phyloP scores from a whole-genome alignment of 768 basidiomycete genomes.

The Rhodotorula sphaerocarpa region DNA sequence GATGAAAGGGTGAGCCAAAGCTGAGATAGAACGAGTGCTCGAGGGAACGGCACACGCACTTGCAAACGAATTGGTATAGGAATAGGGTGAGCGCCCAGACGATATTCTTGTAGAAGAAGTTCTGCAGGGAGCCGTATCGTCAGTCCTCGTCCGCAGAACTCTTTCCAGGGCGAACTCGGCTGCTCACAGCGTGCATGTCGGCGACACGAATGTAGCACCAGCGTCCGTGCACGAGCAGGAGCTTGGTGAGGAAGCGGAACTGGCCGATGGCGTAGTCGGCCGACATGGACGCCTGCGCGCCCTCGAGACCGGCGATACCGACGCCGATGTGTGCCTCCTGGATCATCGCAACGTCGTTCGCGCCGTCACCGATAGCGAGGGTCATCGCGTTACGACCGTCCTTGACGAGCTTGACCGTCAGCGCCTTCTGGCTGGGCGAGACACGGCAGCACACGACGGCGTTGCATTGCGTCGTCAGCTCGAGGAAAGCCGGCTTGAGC shows the following conservation, averaged over 20 bases:
- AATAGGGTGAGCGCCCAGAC: slow-evolving; percentile 90
- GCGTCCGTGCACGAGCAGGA: slow-evolving; percentile 85
- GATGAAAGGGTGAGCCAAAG: background rate
- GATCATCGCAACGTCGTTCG: slow-evolving; percentile 99
- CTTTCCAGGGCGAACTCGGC: background rate
- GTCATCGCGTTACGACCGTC: slow-evolving; percentile 95
- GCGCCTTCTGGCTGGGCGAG: slow-evolving; percentile 94
- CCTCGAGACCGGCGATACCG: slow-evolving; percentile 85
- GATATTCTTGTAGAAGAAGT: slow-evolving; percentile 92
- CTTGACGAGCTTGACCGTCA: slow-evolving; percentile 90
- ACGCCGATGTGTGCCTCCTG: slow-evolving; percentile 98
- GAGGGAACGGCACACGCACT: slow-evolving; percentile 51
- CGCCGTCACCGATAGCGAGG: slow-evolving; percentile 85
- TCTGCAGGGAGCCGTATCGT: slow-evolving; percentile 45
- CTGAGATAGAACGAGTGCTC: too few relatives aligned
- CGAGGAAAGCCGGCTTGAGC: slow-evolving; percentile 78
- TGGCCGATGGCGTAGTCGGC: slow-evolving; percentile 98
- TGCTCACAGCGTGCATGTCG: slow-evolving; percentile 56
- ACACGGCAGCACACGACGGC: slow-evolving; percentile 98
- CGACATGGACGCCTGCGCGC: slow-evolving; percentile 97
- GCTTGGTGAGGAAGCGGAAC: slow-evolving; percentile 80
- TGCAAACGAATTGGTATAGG: slow-evolving; percentile 86
- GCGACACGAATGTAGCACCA: slow-evolving; percentile 96
- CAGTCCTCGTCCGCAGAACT: background rate
- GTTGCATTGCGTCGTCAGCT: slow-evolving; percentile 88